Evolutionary conservation across 2,329 filamentous ascomycete genomes (phyloP), one percentile per base, ranked within the genome.

Genomic region (Ophiostoma pallidulum): DNA sequence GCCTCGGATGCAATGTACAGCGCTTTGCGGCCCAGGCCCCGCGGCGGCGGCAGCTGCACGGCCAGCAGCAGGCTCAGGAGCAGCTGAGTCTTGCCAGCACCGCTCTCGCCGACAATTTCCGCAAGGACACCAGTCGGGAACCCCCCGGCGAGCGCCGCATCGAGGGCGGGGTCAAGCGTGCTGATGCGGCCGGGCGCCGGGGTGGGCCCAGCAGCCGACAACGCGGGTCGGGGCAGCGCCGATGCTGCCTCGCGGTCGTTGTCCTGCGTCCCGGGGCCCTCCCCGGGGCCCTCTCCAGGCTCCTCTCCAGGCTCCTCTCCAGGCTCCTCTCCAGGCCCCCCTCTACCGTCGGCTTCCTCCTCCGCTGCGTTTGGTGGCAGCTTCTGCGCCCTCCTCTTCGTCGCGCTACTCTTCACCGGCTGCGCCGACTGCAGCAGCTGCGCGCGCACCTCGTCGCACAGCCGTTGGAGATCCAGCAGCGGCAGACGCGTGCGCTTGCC

Each of bases 1-100:
- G 88, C 82, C 67, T 98, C 92, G 37, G 92, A 97, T 1, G 90
- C 94, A 58, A 98, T 86, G 71, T 98, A 98, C 31, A 98, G 74
- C 1, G 87, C 84, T n/a, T 80, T 75, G 51, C 80, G 80, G 32
- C 76, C 76, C 0, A 89, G 73, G 6, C 87, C 88, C 36, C 73
- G 71, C 0, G 87, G 85, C 1, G 79, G 67, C 2, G 86, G 80
- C 4, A 97, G 81, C 64, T 98, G 92, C 14, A 83, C 82, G 28
- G 90, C 77, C 29, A 97, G 80, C 38, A 94, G 80, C 24, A 98
- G 75, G 19, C 83, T 82, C 24, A 97, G 77, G 24, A 97, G 81
- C 59, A 96, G 80, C 64, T 98, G 92, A 1, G 92, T 96, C 74
- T 98, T 98, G 59, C 91, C 92, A 55, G 82, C 86, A 57, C 90